Percentiles rank a stretch among this genome's conserved stretches.
Conservation (phyloP, 192 early-diverging fungal species). For the Obelidium mucronatum region DNA sequence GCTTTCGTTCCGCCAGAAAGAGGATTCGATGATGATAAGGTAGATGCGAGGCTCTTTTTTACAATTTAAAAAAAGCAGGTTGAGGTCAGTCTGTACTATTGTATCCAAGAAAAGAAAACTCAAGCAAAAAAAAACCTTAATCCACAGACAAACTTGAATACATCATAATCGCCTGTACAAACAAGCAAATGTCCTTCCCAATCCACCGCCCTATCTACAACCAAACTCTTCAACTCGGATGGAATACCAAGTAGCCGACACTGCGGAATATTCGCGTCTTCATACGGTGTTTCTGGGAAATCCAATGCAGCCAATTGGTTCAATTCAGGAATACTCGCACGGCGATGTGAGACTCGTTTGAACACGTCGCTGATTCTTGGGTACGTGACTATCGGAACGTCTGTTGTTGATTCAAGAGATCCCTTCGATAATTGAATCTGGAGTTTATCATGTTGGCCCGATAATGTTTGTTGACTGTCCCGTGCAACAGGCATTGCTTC, state of each 20-base stretch:
- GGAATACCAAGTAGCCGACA: background rate
- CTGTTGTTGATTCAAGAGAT: background rate
- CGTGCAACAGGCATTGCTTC: no score
- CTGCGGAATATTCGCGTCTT: slow-evolving; percentile 11
- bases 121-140: slow-evolving; percentile 37
- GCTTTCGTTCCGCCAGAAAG: slow-evolving; percentile 37
- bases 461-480: no score
- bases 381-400: background rate
- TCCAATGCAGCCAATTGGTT: background rate
- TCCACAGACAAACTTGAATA: slow-evolving; percentile 54
- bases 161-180: slow-evolving; percentile 43
- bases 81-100: no score
- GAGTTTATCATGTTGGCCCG: background rate
- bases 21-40: slow-evolving; percentile 46
- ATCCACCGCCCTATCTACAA: slow-evolving; percentile 8
- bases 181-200: slow-evolving; percentile 46
- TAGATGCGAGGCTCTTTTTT: slow-evolving; percentile 23
- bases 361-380: background rate
- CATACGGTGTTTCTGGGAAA: slow-evolving; percentile 22
- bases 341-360: background rate
- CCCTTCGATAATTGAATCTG: background rate
- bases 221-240: background rate
- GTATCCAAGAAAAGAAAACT: background rate
- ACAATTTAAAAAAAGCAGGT: background rate
- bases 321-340: background rate